These are phyloP conservation scores for Gautieria morchelliformis DNA, from an alignment of 768 basidiomycete species.

Conservation along the genomic window DNA sequence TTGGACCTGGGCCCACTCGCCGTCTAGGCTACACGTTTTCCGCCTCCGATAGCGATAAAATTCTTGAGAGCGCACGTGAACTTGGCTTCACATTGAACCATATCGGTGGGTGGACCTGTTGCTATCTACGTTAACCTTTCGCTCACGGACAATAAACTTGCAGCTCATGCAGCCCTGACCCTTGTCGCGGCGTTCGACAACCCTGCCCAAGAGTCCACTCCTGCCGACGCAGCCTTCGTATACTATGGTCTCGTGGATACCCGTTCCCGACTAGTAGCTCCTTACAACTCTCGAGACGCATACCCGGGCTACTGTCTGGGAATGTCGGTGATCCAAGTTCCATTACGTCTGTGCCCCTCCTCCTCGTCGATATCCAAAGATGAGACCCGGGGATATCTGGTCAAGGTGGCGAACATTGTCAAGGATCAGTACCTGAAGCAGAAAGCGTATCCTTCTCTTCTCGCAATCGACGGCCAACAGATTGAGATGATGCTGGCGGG, in stretches of 20 bases:
- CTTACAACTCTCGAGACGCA: not conserved
- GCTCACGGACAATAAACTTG: no score
- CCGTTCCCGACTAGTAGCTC: not conserved
- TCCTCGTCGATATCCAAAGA: not conserved
- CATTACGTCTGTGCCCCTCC: not conserved
- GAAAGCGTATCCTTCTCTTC: not conserved
- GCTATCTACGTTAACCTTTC: no score
- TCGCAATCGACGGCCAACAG: not conserved
- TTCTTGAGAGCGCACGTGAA: not conserved
- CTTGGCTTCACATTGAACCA: not conserved
- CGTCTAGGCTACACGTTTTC: not conserved
- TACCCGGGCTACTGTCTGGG: constrained; percentile 1
- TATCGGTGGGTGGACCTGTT: not conserved
- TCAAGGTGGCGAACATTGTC: not conserved
- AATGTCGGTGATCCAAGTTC: not conserved
- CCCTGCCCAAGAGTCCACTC: not conserved
- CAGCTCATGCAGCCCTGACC: not conserved
- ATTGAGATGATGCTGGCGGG: not conserved
- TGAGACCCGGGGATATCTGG: not conserved
- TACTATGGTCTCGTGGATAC: not conserved
- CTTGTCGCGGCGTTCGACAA: not conserved
- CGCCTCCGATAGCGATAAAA: not conserved
- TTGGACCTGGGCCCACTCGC: not conserved
- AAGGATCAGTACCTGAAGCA: not conserved
- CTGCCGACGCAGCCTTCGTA: not conserved